A percentile compares a stretch with the other conserved stretches of the same genome.
Conservation (phyloP, 2,329 filamentous ascomycete genomes). For the Pseudocercospora pini-densiflorae region DNA sequence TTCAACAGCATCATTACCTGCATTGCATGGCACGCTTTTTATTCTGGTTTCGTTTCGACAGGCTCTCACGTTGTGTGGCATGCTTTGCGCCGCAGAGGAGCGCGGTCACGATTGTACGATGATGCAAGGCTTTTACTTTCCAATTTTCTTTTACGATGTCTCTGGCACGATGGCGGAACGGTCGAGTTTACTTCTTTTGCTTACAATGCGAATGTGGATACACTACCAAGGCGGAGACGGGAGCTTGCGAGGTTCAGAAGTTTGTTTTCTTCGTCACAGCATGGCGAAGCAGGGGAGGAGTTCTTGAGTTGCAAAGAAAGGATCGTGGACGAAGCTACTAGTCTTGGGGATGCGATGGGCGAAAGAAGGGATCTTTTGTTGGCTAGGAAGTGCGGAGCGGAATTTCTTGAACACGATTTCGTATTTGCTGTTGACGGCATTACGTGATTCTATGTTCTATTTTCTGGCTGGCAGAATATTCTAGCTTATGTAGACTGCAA, state of each 20-base stretch:
- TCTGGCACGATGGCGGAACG: not conserved
- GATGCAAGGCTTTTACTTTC: slow-evolving; percentile 2
- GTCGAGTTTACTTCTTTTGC: not conserved
- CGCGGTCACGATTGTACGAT: slow-evolving; percentile 23
- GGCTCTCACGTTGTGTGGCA: slow-evolving; percentile 6
- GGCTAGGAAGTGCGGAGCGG: too few species aligned
- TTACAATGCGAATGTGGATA: not conserved
- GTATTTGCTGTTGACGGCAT: too few species aligned
- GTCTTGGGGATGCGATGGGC: not conserved
- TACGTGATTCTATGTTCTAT: too few species aligned
- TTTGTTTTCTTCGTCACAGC: slow-evolving; percentile 5
- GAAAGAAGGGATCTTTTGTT: too few species aligned
- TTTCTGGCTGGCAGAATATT: too few species aligned
- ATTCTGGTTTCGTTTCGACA: slow-evolving; percentile 12
- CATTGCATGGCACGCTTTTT: slow-evolving; percentile 20
- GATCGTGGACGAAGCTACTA: not conserved
- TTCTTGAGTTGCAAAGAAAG: not conserved
- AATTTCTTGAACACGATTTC: too few species aligned
- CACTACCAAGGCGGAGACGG: not conserved
- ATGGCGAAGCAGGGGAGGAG: slow-evolving; percentile 4
- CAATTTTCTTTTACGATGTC: not conserved
- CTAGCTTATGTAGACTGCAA: too few species aligned
- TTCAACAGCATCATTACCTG: slow-evolving; percentile 11
- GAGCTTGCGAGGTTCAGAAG: not conserved
- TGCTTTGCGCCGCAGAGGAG: slow-evolving; percentile 19